Percentiles rank a stretch among this genome's conserved stretches.
Evolutionary conservation across 768 basidiomycete genomes (phyloP).

Genomic region (Jaapia argillacea): DNA sequence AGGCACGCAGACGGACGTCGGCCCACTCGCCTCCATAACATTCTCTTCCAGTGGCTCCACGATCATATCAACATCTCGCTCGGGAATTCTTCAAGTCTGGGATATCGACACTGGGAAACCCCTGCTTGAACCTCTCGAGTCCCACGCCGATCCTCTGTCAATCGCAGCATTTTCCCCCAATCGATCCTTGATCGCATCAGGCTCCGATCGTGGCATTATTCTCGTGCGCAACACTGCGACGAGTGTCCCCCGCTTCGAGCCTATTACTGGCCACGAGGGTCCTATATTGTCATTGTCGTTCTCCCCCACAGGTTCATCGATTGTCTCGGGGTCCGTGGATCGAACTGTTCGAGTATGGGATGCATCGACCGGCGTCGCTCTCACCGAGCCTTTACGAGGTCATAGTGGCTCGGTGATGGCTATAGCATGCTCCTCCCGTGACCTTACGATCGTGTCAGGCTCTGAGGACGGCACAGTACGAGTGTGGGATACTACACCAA

Average conservation of each 20-base stretch:
- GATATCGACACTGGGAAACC: background rate
- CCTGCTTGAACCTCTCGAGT: background rate
- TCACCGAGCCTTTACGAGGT: constrained; percentile 10
- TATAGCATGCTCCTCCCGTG: background rate
- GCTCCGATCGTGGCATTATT: constrained; percentile 17
- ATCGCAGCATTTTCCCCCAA: constrained; percentile 14
- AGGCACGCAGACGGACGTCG: too few species aligned
- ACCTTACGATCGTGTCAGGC: background rate
- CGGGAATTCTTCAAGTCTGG: too few species aligned
- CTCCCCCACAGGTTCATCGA: constrained; percentile 9
- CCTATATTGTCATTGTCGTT: constrained; percentile 9
- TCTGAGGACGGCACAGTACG: background rate
- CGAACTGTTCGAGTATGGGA: constrained; percentile 11
- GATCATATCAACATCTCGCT: too few species aligned
- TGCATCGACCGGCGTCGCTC: constrained; percentile 3
- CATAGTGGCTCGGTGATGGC: background rate
- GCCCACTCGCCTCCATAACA: too few species aligned
- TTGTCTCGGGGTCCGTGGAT: constrained; percentile 10
- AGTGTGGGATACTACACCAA: constrained; percentile 7
- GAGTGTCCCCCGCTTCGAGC: background rate
- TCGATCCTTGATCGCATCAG: background rate
- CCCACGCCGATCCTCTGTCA: constrained; percentile 27
- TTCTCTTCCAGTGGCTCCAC: too few species aligned
- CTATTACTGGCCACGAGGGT: constrained; percentile 6
- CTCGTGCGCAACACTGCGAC: constrained; percentile 15